Evolutionary conservation across 805 yeast genomes (phyloP).

Genomic region (Wickerhamiella cacticola): DNA sequence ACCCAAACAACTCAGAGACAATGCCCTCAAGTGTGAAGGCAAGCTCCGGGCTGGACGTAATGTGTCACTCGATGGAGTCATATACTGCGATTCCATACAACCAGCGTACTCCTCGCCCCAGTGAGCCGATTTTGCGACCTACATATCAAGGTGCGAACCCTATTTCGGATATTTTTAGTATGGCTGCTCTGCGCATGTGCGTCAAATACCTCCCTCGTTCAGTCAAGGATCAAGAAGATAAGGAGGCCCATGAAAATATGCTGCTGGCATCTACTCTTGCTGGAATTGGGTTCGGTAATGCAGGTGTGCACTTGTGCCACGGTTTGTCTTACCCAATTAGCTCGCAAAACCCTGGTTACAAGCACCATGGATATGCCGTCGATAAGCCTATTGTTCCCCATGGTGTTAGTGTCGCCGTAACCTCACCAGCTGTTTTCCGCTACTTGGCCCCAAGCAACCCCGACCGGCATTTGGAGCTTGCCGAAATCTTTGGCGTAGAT

Average conservation of each 20-base stretch:
- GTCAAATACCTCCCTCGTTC: conserved; percentile 33
- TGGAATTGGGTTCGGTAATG: conserved; percentile 37
- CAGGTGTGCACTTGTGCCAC: conserved; percentile 36
- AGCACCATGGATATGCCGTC: conserved; percentile 31
- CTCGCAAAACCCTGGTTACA: conserved; percentile 30
- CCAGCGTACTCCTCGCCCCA: conserved; percentile 31
- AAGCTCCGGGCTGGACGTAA: conserved; percentile 35
- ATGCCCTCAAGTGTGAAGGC: conserved; percentile 35
- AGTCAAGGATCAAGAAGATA: conserved; percentile 32
- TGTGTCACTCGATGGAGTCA: conserved; percentile 37
- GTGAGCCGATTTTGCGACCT: conserved; percentile 31
- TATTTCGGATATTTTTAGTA: conserved; percentile 34
- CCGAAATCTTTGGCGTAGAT: conserved; percentile 30
- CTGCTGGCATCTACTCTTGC: conserved; percentile 36
- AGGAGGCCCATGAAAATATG: conserved; percentile 34
- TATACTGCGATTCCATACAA: conserved; percentile 36
- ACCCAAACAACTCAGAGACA: conserved; percentile 32
- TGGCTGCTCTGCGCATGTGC: conserved; percentile 33
- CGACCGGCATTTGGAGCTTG: conserved; percentile 31
- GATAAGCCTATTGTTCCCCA: conserved; percentile 36
- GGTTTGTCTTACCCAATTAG: conserved; percentile 34
- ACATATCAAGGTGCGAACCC: conserved; percentile 38
- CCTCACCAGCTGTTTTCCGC: conserved; percentile 35
- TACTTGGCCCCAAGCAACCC: conserved; percentile 33
- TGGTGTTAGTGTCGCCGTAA: conserved; percentile 36